Percentiles rank a stretch among this genome's conserved stretches.
phyloP scores from a whole-genome alignment of 164 flowering plant species.

The Stephania japonica region DNA sequence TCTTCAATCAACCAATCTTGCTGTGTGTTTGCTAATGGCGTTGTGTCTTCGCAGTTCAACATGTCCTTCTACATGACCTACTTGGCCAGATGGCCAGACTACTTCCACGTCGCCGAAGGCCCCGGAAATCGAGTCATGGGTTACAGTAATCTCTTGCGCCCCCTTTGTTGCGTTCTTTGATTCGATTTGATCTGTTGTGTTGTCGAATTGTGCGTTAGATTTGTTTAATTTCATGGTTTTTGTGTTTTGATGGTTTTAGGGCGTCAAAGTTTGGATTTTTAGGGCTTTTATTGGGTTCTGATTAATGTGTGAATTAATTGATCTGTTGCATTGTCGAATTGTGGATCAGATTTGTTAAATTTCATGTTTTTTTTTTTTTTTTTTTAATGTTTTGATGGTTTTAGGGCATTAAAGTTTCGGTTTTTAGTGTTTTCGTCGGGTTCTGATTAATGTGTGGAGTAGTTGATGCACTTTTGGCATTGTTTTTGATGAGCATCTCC shows the following conservation, averaged over 20 bases:
- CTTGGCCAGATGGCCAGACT: constrained; percentile 93
- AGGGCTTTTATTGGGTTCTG: not conserved
- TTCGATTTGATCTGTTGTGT: not conserved
- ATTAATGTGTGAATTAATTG: not conserved
- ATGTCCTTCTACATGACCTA: constrained; percentile 99
- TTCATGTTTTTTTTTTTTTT: not conserved
- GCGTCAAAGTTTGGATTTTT: no score
- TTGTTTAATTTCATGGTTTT: not conserved
- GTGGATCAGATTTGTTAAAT: not conserved
- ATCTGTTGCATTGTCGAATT: not conserved
- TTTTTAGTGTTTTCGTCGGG: not conserved
- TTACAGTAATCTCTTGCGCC: constrained; percentile 45
- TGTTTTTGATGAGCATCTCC: no score
- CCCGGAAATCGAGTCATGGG: constrained; percentile 89
- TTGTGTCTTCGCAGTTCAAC: constrained; percentile 59
- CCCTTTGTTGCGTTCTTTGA: not conserved
- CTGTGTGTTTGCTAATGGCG: not conserved
- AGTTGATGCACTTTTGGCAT: not conserved
- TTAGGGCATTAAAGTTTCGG: no score
- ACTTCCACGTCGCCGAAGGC: constrained; percentile 84
- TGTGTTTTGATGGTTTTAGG: no score
- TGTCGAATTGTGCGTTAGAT: not conserved
- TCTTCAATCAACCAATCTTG: not conserved
- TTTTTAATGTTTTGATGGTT: no score
- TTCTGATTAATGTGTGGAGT: not conserved